Evolutionary conservation across 805 yeast genomes (phyloP).

Genomic region (Barnettozyma pratensis): DNA sequence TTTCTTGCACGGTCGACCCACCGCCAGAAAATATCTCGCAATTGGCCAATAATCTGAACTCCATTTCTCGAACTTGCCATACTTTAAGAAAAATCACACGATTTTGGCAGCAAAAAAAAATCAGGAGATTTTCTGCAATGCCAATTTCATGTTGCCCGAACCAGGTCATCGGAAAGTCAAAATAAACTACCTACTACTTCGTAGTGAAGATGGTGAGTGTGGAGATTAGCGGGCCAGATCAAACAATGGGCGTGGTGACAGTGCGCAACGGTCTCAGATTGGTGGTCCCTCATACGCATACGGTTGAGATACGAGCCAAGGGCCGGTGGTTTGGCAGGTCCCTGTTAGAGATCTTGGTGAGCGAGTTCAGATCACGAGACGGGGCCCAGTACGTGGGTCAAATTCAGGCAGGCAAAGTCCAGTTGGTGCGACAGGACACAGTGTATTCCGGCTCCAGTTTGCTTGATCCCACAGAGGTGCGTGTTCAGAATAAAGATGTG

Average conservation of each 20-base stretch:
- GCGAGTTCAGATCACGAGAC: slow-evolving; percentile 19
- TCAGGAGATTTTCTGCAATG: not conserved
- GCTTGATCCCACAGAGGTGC: slow-evolving; percentile 2
- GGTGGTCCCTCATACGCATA: slow-evolving; percentile 60
- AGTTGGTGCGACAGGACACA: slow-evolving; percentile 5
- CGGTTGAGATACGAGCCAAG: slow-evolving; percentile 14
- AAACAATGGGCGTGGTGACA: not conserved
- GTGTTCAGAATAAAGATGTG: slow-evolving; percentile 23
- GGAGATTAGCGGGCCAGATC: not conserved
- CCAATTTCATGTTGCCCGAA: not conserved
- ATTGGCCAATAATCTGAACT: not conserved
- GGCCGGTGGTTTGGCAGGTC: slow-evolving; percentile 23
- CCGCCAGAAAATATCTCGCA: not conserved
- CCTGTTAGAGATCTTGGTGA: slow-evolving; percentile 15
- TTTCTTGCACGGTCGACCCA: not conserved
- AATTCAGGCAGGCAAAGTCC: slow-evolving; percentile 8
- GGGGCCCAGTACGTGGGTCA: slow-evolving; percentile 10
- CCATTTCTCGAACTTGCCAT: not conserved
- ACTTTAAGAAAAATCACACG: not conserved
- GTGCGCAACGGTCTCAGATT: slow-evolving; percentile 39
- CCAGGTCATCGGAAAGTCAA: not conserved
- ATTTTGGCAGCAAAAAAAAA: not conserved
- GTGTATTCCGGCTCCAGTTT: slow-evolving; percentile 2
- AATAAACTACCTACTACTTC: not conserved
- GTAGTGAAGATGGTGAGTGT: not conserved